phyloP scores from a whole-genome alignment of 768 basidiomycete species.

The Cystobasidium onofrii region DNA sequence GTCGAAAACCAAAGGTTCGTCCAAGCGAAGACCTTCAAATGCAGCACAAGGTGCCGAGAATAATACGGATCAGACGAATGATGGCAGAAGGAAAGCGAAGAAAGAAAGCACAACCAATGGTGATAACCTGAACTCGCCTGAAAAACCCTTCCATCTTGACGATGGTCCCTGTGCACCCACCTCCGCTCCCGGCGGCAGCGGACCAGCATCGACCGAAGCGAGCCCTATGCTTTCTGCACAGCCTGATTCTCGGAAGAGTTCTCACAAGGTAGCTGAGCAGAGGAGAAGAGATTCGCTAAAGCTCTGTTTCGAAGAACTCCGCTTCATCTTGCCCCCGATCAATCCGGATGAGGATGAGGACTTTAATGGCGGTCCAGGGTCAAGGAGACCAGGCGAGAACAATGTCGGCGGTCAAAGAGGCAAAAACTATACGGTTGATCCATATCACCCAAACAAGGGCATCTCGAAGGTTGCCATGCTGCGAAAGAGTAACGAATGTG shows the following conservation, averaged over 20 bases:
- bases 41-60: background rate
- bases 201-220: background rate
- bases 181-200: background rate
- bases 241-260: slow-evolving; percentile 45
- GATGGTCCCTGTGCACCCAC: background rate
- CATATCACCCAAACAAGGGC: slow-evolving; percentile 41
- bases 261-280: slow-evolving; percentile 89
- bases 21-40: background rate
- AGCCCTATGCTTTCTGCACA: slow-evolving; percentile 5
- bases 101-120: background rate
- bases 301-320: slow-evolving; percentile 60
- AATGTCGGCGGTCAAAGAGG: slow-evolving; percentile 42
- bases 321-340: slow-evolving; percentile 58
- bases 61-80: background rate
- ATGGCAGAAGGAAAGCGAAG: background rate
- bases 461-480: slow-evolving; percentile 42
- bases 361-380: slow-evolving; percentile 5
- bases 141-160: background rate
- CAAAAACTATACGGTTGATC: slow-evolving; percentile 35
- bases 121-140: background rate
- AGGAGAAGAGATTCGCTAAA: slow-evolving; percentile 94
- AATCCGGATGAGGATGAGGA: slow-evolving; percentile 38
- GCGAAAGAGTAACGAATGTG: slow-evolving; percentile 41
- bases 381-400: slow-evolving; percentile 39
- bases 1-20: background rate